Base-by-base conservation (phyloP, 495 filamentous ascomycete genomes). In the Penicillium paxilli region DNA sequence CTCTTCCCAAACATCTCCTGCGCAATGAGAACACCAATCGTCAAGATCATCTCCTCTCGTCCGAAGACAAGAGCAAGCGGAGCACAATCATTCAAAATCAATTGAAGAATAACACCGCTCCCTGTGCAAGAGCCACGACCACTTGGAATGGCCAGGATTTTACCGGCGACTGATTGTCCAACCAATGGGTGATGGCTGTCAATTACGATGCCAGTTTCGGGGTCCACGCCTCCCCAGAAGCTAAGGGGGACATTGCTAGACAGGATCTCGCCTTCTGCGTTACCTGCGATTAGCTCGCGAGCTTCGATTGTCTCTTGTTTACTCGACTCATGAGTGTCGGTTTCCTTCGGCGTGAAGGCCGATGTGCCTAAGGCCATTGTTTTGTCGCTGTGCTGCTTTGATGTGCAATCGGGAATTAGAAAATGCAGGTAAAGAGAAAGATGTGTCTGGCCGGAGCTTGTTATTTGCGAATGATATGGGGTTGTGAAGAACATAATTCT, bases 181-280 rank as follows among this genome's bases (percentile, higher is more conserved):
- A 38, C 28, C 17, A 72, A 47, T 1, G 65, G 65, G 22, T 72
- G 69, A 23, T 72, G 69, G 9, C 48, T 52, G 23, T 72, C 69
- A 35, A 70, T 59, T 2, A 72, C 47, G 6, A 53, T 22, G 28
- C 69, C 60, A 0, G 62, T 69, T 11, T 49, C 28, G 30, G 65
- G 58, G 19, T 59, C 28, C 1, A 70, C 60, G 3, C 67, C 69
- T 5, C 65, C 69, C 69, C 69, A 70, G 60, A 72, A 70, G 44
- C 69, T 72, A 10, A 72, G 57, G 0, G 49, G 55, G 7, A 58
- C n/a, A 9, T 55, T 37, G 32, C 57, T 59, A 4, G 53, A 28
- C 2, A 69, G 37, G 1, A 69, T 30, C 2, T 32, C 8, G 3
- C 62, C 67, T 44, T 44, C 37, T 6, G 40, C 38, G n/a, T 2